A percentile compares a stretch with the other conserved stretches of the same genome.
These are phyloP conservation scores for Penicillium polonicum DNA, from an alignment of 2,329 filamentous ascomycete genomes.

Conservation along the genomic window DNA sequence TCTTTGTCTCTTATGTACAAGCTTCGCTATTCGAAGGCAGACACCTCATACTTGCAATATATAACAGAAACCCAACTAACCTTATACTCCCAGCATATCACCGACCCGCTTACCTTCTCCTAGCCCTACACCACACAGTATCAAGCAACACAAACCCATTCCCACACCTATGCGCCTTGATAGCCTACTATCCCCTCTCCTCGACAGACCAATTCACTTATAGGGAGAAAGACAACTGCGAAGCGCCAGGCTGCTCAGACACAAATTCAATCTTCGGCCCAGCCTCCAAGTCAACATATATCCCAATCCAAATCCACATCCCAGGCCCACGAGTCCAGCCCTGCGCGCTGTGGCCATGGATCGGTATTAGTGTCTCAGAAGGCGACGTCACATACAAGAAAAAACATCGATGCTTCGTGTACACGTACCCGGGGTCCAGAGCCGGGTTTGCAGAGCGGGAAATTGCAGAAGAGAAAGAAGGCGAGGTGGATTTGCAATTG, in stretches of 20 bases:
- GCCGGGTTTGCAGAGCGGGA: conserved; percentile 67
- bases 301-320: conserved; percentile 57
- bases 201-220: conserved; percentile 12
- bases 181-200: conserved; percentile 56
- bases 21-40: background rate
- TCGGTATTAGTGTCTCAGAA: conserved; percentile 25
- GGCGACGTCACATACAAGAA: conserved; percentile 29
- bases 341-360: conserved; percentile 25
- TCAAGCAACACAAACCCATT: conserved; percentile 54
- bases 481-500: background rate
- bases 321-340: conserved; percentile 36
- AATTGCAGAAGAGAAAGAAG: conserved; percentile 56
- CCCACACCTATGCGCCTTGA: conserved; percentile 56
- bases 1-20: background rate
- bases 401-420: conserved; percentile 40
- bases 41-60: background rate
- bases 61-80: background rate
- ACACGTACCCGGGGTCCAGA: conserved; percentile 54
- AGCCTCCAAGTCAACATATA: conserved; percentile 26
- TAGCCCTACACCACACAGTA: conserved; percentile 43
- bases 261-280: conserved; percentile 33
- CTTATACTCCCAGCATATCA: conserved; percentile 52
- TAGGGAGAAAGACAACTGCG: conserved; percentile 7
- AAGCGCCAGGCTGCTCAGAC: conserved; percentile 36
- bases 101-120: conserved; percentile 55